A percentile compares a stretch with the other conserved stretches of the same genome.
Conservation (phyloP, 345 rosid genomes). For the Populus ilicifolia region DNA sequence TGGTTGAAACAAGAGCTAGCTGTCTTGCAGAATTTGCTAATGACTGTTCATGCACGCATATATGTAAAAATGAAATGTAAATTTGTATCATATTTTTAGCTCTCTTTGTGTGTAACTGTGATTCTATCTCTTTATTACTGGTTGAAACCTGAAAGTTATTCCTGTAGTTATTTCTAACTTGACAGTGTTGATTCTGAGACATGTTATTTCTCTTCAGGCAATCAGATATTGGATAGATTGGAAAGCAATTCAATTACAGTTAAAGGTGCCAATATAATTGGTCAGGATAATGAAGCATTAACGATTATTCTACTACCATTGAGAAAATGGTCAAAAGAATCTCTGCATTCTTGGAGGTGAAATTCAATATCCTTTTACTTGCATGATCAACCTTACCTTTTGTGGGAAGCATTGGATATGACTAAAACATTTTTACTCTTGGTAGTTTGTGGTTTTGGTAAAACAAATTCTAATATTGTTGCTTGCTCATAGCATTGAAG, state of each 20-base stretch:
- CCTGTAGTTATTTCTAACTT: not conserved
- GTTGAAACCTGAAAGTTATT: not conserved
- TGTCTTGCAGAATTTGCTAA: too few species aligned
- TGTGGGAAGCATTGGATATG: not conserved
- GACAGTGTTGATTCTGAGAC: not conserved
- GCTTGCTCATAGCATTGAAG: not conserved
- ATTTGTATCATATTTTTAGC: not conserved
- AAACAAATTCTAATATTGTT: not conserved
- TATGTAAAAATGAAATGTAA: not conserved
- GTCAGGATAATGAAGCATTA: slow-evolving; percentile 73
- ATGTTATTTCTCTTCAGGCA: slow-evolving; percentile 44
- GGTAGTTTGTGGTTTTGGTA: not conserved
- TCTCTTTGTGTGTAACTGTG: not conserved
- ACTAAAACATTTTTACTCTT: not conserved
- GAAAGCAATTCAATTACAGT: slow-evolving; percentile 78
- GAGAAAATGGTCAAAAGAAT: slow-evolving; percentile 66
- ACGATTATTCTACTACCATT: slow-evolving; percentile 57
- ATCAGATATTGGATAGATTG: slow-evolving; percentile 56
- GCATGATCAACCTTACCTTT: too few species aligned
- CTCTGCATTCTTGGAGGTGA: slow-evolving; percentile 54
- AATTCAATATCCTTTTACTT: not conserved
- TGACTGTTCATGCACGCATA: not conserved
- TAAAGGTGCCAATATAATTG: slow-evolving; percentile 76
- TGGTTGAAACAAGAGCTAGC: not conserved
- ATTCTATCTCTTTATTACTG: not conserved